Base-by-base conservation (phyloP, 1,284 basidiomycete genomes). In the Ceratobasidium sp. region DNA sequence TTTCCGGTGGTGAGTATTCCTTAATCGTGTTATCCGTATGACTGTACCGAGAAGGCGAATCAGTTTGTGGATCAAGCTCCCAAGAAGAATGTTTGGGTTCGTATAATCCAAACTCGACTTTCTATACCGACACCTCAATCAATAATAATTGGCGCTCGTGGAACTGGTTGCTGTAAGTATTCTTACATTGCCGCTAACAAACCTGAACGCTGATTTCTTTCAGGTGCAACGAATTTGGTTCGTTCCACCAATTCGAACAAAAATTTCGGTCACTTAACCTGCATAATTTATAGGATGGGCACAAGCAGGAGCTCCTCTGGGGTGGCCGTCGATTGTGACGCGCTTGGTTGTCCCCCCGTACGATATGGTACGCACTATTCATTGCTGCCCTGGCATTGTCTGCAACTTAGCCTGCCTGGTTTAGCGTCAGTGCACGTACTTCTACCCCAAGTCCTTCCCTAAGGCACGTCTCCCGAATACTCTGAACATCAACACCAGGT, bases 141-240 rank as follows among this genome's bases (percentile, higher is more conserved):
- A 80, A 87, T 75, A 85, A 89, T 73, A 73, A 79, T 4, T 74
- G 71, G 15, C 81, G 85, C 3, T 86, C 86, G 1, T 88, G 87
- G 87, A 78, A 78, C 53, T 88, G 86, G 87, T 85, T 69, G 34
- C 67, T 69, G 56, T 58, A 17, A 31, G 55, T 50, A 20, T 20
- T 34, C 50, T 15, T 27, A 5, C 13, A 15, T 22, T 64, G 27
- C 20, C 15, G 12, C 17, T 72, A 22, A 58, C 15, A 4, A 13
- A 50, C 5, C 10, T 49, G 25, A 42, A 13, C 74, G 74, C 78
- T 77, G n/a, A 67, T 29, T 25, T 13, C 32, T 13, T 22, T 54
- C 34, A 67, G 62, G 17, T 71, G 70, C 50, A 71, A 71, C 22
- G 67, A 71, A 40, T 52, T 71, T 56, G 70, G 70, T 71, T 69